Percentiles rank a stretch among this genome's conserved stretches.
phyloP scores from a whole-genome alignment of 163 green algal genomes.

The Scenedesmus sp. region DNA sequence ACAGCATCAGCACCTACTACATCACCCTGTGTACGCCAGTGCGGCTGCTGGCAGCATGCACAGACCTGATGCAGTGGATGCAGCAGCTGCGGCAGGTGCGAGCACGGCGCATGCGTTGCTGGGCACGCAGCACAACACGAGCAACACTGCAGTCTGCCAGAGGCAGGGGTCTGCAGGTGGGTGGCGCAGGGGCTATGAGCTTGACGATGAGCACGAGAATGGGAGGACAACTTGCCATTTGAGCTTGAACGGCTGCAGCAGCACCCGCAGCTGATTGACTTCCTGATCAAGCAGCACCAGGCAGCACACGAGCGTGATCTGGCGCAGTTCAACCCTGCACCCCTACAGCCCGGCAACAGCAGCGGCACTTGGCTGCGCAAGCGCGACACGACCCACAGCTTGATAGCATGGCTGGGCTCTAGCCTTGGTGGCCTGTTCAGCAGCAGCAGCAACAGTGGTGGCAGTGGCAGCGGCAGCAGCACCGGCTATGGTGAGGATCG shows the following conservation, averaged over 20 bases:
- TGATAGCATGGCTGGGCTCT: neutral
- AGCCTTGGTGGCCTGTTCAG: neutral
- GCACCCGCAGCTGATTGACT: neutral
- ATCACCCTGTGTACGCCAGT: neutral
- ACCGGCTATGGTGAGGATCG: too few species aligned
- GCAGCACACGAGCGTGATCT: neutral
- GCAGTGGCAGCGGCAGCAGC: neutral
- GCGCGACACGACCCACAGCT: neutral
- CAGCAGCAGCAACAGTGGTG: neutral
- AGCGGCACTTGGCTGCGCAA: neutral
- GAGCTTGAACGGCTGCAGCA: neutral
- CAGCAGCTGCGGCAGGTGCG: constrained; percentile 3
- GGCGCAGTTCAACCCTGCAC: neutral
- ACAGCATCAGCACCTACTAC: neutral
- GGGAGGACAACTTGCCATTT: constrained; percentile 9
- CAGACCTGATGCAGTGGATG: neutral
- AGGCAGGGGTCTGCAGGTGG: neutral
- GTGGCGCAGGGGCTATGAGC: neutral
- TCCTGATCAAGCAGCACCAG: neutral
- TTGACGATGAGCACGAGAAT: neutral
- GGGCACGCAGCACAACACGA: neutral
- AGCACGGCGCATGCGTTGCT: neutral
- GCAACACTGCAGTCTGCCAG: neutral
- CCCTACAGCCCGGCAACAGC: neutral
- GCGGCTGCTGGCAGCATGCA: neutral